Conservation (phyloP, 192 early-diverging fungal genomes). For the Mortierella antarctica region DNA sequence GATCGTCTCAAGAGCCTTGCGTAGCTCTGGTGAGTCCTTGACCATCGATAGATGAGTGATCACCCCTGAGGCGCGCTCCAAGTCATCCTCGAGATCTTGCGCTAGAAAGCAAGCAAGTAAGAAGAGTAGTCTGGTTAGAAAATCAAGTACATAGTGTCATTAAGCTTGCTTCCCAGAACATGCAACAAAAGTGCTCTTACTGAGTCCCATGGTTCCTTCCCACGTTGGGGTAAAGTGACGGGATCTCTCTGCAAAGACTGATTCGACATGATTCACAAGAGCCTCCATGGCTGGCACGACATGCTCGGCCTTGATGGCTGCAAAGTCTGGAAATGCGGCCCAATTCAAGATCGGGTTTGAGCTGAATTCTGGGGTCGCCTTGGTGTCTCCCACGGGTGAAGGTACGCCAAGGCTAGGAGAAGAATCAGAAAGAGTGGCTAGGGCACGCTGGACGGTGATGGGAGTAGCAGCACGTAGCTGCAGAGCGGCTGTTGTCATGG, state of each 20-base stretch:
- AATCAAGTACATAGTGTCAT: background rate
- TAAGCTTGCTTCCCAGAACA: background rate
- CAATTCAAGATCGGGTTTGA: slow-evolving; percentile 58
- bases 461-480: background rate
- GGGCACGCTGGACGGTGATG: slow-evolving; percentile 37
- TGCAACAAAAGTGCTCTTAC: slow-evolving; percentile 19
- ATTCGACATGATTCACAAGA: slow-evolving; percentile 50
- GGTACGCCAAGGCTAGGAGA: background rate
- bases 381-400: background rate
- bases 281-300: slow-evolving; percentile 58
- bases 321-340: slow-evolving; percentile 64
- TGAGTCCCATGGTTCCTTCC: slow-evolving; percentile 64
- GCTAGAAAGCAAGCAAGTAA: slow-evolving; percentile 22
- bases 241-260: slow-evolving; percentile 57
- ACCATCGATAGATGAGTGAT: slow-evolving; percentile 64
- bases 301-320: slow-evolving; percentile 52
- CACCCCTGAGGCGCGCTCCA: slow-evolving; percentile 61
- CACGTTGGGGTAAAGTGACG: slow-evolving; percentile 61
- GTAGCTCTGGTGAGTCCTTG: slow-evolving; percentile 61
- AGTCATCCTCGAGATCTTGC: slow-evolving; percentile 59
- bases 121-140: background rate
- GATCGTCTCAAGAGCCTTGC: slow-evolving; percentile 59
- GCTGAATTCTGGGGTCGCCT: slow-evolving; percentile 24
- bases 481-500: background rate
- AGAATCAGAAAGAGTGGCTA: slow-evolving; percentile 25